Evolutionary conservation across 345 rosid genomes (phyloP), one percentile per base, ranked within the genome.

Genomic region (Populus davidiana): DNA sequence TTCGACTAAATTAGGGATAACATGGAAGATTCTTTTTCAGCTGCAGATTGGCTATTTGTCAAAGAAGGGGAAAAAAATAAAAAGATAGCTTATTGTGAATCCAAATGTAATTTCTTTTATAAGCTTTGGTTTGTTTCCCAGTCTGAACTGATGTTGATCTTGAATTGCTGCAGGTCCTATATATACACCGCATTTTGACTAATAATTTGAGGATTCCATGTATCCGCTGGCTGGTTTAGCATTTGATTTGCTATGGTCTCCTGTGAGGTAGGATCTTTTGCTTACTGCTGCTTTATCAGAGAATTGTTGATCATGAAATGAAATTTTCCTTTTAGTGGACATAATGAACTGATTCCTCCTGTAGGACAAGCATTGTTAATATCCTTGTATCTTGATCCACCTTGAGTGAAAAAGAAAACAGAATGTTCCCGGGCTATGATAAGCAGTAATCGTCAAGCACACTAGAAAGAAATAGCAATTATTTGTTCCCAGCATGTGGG

Each of bases 11-110:
- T 39, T 21, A 43, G 11, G 67, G 18, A 50, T n/a, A 67, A 35
- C 67, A 77, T 38, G 33, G 27, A 67, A 64, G 75, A 38, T 75
- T 80, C 20, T 67, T 59, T 72, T 64, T 23, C 20, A 63, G 61
- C 38, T 41, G 33, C 61, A 21, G 82, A 67, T 25, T 77, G 66
- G 75, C 75, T 52, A 50, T 71, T 74, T 67, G 29, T 39, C 43
- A 67, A 35, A 35, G 41, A 47, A 72, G 56, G 65, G 23, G 1
- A 69, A 54, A 1, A 49, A 20, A 8, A 75, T 6, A 44, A 41
- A 10, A 50, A 39, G 10, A 23, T 63, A 17, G 49, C 52, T 12
- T 20, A 11, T n/a, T 59, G 49, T 68, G 38, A 25, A 16, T 68
- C 33, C 64, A 68, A 63, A 70, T 21, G 23, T 18, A 50, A 62